phyloP scores from a whole-genome alignment of 805 yeast species.

The Wickerhamia fluorescens region DNA sequence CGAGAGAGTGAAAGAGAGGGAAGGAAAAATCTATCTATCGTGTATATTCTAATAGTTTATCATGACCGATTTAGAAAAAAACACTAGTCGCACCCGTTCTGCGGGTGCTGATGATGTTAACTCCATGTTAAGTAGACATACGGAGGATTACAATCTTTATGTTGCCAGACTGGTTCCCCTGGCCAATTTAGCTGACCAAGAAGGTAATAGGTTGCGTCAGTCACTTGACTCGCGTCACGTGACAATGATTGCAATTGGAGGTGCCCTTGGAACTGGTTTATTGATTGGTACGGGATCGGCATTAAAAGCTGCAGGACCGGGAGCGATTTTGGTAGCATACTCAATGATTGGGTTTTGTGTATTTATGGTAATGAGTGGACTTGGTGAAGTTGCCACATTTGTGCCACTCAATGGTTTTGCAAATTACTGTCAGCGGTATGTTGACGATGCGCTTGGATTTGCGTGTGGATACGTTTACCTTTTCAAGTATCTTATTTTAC shows the following conservation, averaged over 20 bases:
- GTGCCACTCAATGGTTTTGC: slow-evolving; percentile 65
- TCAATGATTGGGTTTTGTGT: slow-evolving; percentile 65
- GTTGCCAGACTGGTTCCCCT: slow-evolving; percentile 40
- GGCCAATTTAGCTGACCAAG: slow-evolving; percentile 23
- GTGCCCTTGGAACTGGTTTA: slow-evolving; percentile 77
- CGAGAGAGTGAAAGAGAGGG: too few species aligned
- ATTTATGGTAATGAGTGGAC: slow-evolving; percentile 58
- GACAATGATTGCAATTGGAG: slow-evolving; percentile 75
- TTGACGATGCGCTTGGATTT: slow-evolving; percentile 61
- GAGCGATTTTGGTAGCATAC: slow-evolving; percentile 56
- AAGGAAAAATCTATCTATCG: too few species aligned
- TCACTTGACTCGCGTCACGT: slow-evolving; percentile 51
- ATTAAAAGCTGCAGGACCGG: slow-evolving; percentile 66
- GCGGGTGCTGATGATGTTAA: slow-evolving; percentile 14
- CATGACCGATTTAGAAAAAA: slow-evolving; percentile 13
- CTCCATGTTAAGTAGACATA: slow-evolving; percentile 33
- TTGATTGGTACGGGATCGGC: slow-evolving; percentile 73
- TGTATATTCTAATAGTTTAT: too few species aligned
- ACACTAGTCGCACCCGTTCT: too few species aligned
- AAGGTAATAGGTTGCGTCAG: slow-evolving; percentile 12
- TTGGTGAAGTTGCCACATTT: slow-evolving; percentile 65
- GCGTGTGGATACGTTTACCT: slow-evolving; percentile 63
- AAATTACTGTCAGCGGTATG: slow-evolving; percentile 56
- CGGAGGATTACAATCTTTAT: slow-evolving; percentile 42
- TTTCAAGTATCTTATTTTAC: slow-evolving; percentile 45